phyloP scores from a whole-genome alignment of 2,329 filamentous ascomycete species.

The Hypoxylon sp. region DNA sequence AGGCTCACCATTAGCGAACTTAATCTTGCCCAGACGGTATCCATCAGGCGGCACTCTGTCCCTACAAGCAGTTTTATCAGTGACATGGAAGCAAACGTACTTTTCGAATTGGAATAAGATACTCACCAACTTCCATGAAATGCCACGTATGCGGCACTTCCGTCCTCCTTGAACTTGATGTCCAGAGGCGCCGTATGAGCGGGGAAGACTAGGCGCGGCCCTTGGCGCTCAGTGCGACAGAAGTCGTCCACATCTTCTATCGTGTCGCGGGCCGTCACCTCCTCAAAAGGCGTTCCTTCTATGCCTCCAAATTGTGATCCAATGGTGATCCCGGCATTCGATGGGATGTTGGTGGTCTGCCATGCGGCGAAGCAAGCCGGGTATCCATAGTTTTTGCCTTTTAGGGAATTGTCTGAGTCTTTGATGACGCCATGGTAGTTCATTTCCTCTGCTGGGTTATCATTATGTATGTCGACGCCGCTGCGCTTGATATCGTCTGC shows the following conservation, averaged over 20 bases:
- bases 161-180: constrained; percentile 74
- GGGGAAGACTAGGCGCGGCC: constrained; percentile 70
- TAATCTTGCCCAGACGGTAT: constrained; percentile 50
- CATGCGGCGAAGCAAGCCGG: constrained; percentile 78
- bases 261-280: constrained; percentile 58
- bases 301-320: constrained; percentile 67
- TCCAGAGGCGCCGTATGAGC: constrained; percentile 81
- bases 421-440: constrained; percentile 78
- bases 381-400: constrained; percentile 75
- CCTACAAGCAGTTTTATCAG: constrained; percentile 23
- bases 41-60: constrained; percentile 43
- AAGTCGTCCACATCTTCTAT: constrained; percentile 62
- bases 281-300: constrained; percentile 45
- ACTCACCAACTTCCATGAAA: constrained; percentile 78
- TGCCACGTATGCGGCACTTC: constrained; percentile 74
- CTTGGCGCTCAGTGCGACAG: constrained; percentile 48
- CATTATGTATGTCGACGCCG: constrained; percentile 72
- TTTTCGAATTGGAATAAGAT: not conserved
- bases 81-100: not conserved
- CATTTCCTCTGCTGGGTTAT: constrained; percentile 82
- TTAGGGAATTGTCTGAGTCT: constrained; percentile 56
- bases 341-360: constrained; percentile 65
- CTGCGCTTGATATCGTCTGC: constrained; percentile 74
- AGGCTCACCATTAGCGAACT: constrained; percentile 63
- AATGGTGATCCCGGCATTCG: constrained; percentile 58